A percentile compares a stretch with the other conserved stretches of the same genome.
Evolutionary conservation across 139 green algal genomes (phyloP).

Genomic region (Yamagishiella unicocca): DNA sequence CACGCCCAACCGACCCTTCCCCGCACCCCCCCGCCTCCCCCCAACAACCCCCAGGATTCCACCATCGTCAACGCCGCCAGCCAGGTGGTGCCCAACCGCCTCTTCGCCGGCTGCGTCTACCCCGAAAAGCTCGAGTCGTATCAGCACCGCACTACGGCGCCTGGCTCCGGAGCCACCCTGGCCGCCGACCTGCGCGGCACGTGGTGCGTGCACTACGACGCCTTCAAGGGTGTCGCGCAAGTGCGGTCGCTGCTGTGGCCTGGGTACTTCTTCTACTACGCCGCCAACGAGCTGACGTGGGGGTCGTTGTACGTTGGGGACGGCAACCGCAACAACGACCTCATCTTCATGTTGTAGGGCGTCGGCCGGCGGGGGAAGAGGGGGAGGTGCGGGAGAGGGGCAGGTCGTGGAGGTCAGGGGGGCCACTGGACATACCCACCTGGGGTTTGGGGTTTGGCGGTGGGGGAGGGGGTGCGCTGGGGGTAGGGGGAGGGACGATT

Average conservation of each 20-base stretch:
- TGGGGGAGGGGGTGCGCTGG: too few species aligned
- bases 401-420: too few species aligned
- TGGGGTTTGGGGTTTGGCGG: too few species aligned
- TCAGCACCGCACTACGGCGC: slow-evolving; percentile 57
- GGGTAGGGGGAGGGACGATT: too few species aligned
- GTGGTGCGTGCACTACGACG: slow-evolving; percentile 78
- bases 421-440: too few species aligned
- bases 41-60: slow-evolving; percentile 51
- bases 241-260: slow-evolving; percentile 73
- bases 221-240: slow-evolving; percentile 68
- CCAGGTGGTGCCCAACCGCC: slow-evolving; percentile 70
- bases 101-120: slow-evolving; percentile 73
- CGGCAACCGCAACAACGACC: slow-evolving; percentile 81
- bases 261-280: slow-evolving; percentile 86
- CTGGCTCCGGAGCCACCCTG: slow-evolving; percentile 51
- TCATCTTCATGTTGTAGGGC: slow-evolving; percentile 90
- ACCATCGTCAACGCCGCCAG: slow-evolving; percentile 67
- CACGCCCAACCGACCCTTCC: neutral
- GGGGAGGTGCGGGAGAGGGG: too few species aligned
- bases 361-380: too few species aligned
- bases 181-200: slow-evolving; percentile 73
- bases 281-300: slow-evolving; percentile 67
- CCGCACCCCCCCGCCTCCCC: neutral
- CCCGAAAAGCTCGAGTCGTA: slow-evolving; percentile 85
- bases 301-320: slow-evolving; percentile 76